These are phyloP conservation scores for Chrysosporium queenslandicum DNA, from an alignment of 2,329 filamentous ascomycete genomes.

Conservation along the genomic window DNA sequence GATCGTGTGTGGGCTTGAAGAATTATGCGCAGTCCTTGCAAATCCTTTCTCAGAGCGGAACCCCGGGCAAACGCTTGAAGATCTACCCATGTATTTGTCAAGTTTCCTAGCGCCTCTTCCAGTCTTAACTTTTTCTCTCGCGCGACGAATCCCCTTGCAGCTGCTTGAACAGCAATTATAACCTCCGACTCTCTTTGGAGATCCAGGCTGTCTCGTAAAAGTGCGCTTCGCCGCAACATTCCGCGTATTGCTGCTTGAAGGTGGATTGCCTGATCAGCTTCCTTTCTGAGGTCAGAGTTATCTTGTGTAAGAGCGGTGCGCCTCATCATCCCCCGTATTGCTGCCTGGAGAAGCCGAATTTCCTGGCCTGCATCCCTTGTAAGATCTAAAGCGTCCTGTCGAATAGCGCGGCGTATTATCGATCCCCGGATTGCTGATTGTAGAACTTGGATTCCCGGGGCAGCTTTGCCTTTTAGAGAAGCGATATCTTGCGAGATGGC, in stretches of 20 bases:
- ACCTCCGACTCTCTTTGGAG: slow-evolving; percentile 23
- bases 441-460: slow-evolving; percentile 38
- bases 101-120: slow-evolving; percentile 34
- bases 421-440: slow-evolving; percentile 47
- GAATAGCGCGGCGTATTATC: slow-evolving; percentile 32
- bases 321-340: slow-evolving; percentile 43
- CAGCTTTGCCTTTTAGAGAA: not conserved
- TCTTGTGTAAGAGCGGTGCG: slow-evolving; percentile 11
- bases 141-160: slow-evolving; percentile 19
- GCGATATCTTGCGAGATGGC: not conserved
- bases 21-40: slow-evolving; percentile 23
- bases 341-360: slow-evolving; percentile 46
- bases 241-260: slow-evolving; percentile 50
- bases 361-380: slow-evolving; percentile 54
- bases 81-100: slow-evolving; percentile 29
- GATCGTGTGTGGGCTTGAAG: slow-evolving; percentile 24
- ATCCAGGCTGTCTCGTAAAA: slow-evolving; percentile 21
- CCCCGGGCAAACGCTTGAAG: slow-evolving; percentile 42
- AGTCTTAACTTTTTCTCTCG: slow-evolving; percentile 34
- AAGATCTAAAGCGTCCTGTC: slow-evolving; percentile 46
- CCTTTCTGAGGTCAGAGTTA: slow-evolving; percentile 37
- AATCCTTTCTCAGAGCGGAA: slow-evolving; percentile 22
- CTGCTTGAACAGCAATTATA: slow-evolving; percentile 29
- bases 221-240: slow-evolving; percentile 13
- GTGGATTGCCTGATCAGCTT: slow-evolving; percentile 37